Evolutionary conservation across 768 basidiomycete species (phyloP).

Genomic region (Podaxis sp.): DNA sequence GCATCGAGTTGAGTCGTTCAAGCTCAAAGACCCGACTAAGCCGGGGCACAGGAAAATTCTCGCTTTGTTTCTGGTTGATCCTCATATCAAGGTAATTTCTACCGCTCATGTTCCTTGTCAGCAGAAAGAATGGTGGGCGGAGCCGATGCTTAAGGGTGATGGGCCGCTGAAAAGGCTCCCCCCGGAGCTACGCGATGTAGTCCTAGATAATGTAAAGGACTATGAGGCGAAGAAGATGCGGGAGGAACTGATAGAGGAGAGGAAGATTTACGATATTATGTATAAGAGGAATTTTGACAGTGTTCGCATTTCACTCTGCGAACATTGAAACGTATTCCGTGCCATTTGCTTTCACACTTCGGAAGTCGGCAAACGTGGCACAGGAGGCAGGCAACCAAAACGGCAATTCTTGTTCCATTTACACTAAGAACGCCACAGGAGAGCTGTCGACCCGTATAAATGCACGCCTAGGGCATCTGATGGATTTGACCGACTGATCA

Average conservation of each 20-base stretch:
- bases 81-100: slow-evolving; percentile 25
- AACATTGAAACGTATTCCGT: not conserved
- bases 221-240: slow-evolving; percentile 27
- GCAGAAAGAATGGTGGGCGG: slow-evolving; percentile 28
- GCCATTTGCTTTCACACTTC: not conserved
- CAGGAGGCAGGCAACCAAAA: not conserved
- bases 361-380: too few species aligned
- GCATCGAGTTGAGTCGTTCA: slow-evolving; percentile 35
- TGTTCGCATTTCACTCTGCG: slow-evolving; percentile 2
- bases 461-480: not conserved
- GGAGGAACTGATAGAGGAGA: slow-evolving; percentile 30
- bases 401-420: not conserved
- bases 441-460: too few species aligned
- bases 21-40: slow-evolving; percentile 31
- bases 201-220: slow-evolving; percentile 21
- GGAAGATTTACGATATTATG: slow-evolving; percentile 18
- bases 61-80: slow-evolving; percentile 39
- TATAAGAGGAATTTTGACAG: not conserved
- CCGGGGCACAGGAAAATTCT: slow-evolving; percentile 42
- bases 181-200: slow-evolving; percentile 22
- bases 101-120: slow-evolving; percentile 26
- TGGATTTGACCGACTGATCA: not conserved
- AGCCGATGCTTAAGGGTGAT: slow-evolving; percentile 15
- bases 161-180: slow-evolving; percentile 20
- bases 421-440: not conserved